phyloP scores from a whole-genome alignment of 768 basidiomycete species.

The Dacryopinax spathularia region DNA sequence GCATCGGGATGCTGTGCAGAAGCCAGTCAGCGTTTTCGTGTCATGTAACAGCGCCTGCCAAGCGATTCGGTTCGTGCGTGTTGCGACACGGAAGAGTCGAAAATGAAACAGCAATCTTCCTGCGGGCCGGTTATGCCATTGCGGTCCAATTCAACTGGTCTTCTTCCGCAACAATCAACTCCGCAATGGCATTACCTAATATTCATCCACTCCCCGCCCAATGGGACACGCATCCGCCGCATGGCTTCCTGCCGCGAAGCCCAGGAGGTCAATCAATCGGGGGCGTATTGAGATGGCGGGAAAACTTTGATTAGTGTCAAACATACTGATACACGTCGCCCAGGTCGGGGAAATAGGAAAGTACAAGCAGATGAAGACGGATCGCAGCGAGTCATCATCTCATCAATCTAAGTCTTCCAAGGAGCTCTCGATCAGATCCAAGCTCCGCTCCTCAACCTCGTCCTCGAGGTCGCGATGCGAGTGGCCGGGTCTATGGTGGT shows the following conservation, averaged over 20 bases:
- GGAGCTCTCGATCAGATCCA: no score
- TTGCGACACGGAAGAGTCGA: not conserved
- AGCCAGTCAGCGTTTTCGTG: not conserved
- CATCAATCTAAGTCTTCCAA: not conserved
- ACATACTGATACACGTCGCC: not conserved
- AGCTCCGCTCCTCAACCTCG: no score
- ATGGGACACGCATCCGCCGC: no score
- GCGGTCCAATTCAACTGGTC: not conserved
- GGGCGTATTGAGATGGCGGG: no score
- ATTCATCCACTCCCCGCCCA: no score
- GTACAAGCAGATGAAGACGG: not conserved
- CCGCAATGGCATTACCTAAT: not conserved
- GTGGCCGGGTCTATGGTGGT: no score
- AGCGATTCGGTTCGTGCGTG: not conserved
- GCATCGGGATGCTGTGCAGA: not conserved
- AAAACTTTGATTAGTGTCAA: not conserved
- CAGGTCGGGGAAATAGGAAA: no score
- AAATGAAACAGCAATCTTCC: not conserved
- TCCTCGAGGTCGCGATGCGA: not conserved
- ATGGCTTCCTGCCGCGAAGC: no score
- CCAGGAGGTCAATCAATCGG: no score
- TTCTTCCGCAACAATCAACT: not conserved
- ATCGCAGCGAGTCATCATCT: not conserved
- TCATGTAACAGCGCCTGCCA: not conserved
- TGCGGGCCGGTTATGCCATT: not conserved